A percentile compares a stretch with the other conserved stretches of the same genome.
phyloP scores from a whole-genome alignment of 1,284 basidiomycete species.

The Ustilago tritici region DNA sequence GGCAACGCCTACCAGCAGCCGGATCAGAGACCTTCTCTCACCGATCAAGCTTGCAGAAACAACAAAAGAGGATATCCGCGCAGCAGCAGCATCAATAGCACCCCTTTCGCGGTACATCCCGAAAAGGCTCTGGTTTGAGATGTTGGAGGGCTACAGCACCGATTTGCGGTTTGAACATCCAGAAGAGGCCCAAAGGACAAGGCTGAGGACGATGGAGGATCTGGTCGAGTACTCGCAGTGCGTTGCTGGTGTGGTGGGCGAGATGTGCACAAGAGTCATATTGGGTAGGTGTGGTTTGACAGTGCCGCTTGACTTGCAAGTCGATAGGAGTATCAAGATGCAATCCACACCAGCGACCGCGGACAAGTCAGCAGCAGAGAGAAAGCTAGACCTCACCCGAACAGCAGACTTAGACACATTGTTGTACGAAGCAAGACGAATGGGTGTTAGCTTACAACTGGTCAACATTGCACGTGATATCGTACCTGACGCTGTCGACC shows the following conservation, averaged over 20 bases:
- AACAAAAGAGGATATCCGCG: constrained; percentile 33
- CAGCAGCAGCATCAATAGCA: constrained; percentile 54
- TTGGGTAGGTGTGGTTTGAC: constrained; percentile 44
- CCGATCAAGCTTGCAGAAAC: constrained; percentile 15
- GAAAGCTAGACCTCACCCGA: constrained; percentile 14
- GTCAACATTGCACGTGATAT: constrained; percentile 65
- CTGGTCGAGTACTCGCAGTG: constrained; percentile 62
- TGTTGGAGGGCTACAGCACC: constrained; percentile 56
- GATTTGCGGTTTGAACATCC: constrained; percentile 51
- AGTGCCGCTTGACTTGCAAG: constrained; percentile 34
- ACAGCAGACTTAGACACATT: constrained; percentile 26
- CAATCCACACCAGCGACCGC: not conserved
- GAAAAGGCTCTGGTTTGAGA: constrained; percentile 55
- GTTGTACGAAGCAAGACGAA: constrained; percentile 55
- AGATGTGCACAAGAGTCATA: constrained; percentile 63
- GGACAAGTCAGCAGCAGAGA: not conserved
- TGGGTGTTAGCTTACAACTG: constrained; percentile 65
- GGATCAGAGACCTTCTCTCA: constrained; percentile 25
- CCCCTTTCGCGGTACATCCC: constrained; percentile 53
- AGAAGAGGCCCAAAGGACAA: constrained; percentile 12
- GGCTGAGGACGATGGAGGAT: constrained; percentile 41
- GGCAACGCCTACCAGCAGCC: constrained; percentile 15
- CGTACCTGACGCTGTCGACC: constrained; percentile 50
- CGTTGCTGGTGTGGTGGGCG: constrained; percentile 61
- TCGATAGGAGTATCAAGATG: constrained; percentile 35